phyloP scores from a whole-genome alignment of 192 early-diverging fungal genomes.

The Jimgerdemannia lactiflua region DNA sequence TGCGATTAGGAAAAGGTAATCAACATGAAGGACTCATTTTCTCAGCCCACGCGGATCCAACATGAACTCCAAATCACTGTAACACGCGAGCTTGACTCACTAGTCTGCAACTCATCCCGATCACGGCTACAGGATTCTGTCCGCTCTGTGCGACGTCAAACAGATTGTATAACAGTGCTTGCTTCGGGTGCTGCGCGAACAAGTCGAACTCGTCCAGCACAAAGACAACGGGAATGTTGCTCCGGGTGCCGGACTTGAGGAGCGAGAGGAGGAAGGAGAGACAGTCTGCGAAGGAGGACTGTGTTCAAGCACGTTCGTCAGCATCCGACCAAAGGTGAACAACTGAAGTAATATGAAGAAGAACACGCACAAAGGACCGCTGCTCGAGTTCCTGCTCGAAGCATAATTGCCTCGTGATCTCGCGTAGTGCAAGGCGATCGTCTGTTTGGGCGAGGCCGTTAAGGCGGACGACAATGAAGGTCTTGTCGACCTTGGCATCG shows the following conservation, averaged over 20 bases:
- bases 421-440: constrained; percentile 76
- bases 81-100: constrained; percentile 24
- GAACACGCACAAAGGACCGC: constrained; percentile 8
- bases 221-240: constrained; percentile 73
- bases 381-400: constrained; percentile 54
- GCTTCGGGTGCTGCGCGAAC: constrained; percentile 90
- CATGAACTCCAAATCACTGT: constrained; percentile 4
- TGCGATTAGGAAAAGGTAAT: not conserved
- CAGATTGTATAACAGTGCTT: constrained; percentile 90
- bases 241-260: constrained; percentile 52
- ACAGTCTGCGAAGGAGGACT: constrained; percentile 72
- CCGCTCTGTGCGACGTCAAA: constrained; percentile 88
- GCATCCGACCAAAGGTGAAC: constrained; percentile 34
- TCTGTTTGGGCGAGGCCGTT: constrained; percentile 80
- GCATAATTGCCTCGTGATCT: constrained; percentile 79
- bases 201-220: constrained; percentile 93
- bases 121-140: constrained; percentile 80
- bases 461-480: constrained; percentile 67
- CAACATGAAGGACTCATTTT: no score
- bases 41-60: no score
- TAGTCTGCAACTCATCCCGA: constrained; percentile 80
- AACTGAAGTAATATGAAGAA: constrained; percentile 23
- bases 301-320: constrained; percentile 1
- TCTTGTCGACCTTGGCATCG: constrained; percentile 16
- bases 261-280: constrained; percentile 61